Evolutionary conservation across 148 eudicot genomes (phyloP).

Genomic region (Camellia granthamiana): DNA sequence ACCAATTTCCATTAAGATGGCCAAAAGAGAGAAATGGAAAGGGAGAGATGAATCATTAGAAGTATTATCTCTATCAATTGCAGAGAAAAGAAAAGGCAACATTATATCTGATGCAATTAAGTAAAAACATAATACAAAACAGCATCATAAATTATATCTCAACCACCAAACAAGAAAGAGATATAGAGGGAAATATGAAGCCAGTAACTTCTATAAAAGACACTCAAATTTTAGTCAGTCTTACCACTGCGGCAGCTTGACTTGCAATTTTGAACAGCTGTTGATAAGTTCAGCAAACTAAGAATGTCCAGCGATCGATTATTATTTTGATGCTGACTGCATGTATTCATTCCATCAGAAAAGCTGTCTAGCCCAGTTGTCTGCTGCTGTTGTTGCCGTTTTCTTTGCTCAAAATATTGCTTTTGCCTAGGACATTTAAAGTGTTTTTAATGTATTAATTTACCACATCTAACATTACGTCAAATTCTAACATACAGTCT

Average conservation of each 20-base stretch:
- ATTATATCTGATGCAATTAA: neutral
- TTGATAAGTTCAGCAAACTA: slow-evolving; percentile 57
- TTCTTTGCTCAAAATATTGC: slow-evolving; percentile 91
- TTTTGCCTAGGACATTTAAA: slow-evolving; percentile 49
- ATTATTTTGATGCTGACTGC: slow-evolving; percentile 28
- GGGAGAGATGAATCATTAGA: neutral
- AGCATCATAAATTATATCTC: neutral
- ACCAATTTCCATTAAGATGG: neutral
- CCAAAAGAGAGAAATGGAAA: neutral
- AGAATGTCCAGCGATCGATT: slow-evolving; percentile 70
- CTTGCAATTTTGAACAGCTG: slow-evolving; percentile 35
- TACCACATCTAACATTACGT: neutral
- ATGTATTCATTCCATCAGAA: slow-evolving; percentile 33
- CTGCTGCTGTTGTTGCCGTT: slow-evolving; percentile 51
- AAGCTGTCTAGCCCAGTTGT: slow-evolving; percentile 34
- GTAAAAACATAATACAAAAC: neutral
- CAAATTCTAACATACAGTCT: neutral
- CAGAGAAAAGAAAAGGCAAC: neutral
- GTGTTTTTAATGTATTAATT: slow-evolving; percentile 1
- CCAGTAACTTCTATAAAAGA: neutral
- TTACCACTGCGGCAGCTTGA: slow-evolving; percentile 38
- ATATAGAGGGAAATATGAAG: neutral
- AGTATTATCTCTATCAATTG: neutral
- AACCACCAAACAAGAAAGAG: neutral
- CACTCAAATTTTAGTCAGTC: neutral